phyloP scores from a whole-genome alignment of 2,329 filamentous ascomycete species.

The Pestalotiopsis sp. region DNA sequence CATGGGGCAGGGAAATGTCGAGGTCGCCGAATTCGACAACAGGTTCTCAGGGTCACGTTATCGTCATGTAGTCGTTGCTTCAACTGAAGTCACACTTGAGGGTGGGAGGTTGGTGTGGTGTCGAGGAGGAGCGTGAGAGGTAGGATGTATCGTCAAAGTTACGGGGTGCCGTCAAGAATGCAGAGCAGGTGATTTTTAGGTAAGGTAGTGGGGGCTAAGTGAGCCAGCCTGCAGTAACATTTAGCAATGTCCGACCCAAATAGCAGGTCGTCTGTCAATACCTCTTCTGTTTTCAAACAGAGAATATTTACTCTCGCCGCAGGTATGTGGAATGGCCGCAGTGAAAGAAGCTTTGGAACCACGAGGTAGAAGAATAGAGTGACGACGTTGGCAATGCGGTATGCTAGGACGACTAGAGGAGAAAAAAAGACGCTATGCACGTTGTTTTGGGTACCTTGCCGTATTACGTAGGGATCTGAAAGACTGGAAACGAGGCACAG shows the following conservation, averaged over 20 bases:
- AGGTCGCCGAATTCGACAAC: background rate
- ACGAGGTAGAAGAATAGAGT: no score
- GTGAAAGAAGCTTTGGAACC: no score
- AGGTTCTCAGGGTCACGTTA: background rate
- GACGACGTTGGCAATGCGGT: no score
- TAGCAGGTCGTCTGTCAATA: background rate
- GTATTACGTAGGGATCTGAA: background rate
- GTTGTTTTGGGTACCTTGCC: background rate
- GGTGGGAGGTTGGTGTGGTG: background rate
- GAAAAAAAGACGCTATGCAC: no score
- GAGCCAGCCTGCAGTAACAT: background rate
- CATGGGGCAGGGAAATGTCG: constrained; percentile 27
- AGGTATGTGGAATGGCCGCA: no score
- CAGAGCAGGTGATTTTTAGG: background rate
- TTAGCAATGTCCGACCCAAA: background rate
- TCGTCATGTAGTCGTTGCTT: constrained; percentile 6
- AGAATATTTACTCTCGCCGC: no score
- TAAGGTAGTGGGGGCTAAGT: background rate
- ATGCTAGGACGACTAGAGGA: no score
- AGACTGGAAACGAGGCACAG: background rate
- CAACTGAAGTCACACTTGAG: background rate
- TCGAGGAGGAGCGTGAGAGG: background rate
- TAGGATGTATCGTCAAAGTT: background rate
- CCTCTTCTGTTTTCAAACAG: no score
- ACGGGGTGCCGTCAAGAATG: background rate